Conservation (phyloP, 2,329 filamentous ascomycete species). For the Eutypella sp. region DNA sequence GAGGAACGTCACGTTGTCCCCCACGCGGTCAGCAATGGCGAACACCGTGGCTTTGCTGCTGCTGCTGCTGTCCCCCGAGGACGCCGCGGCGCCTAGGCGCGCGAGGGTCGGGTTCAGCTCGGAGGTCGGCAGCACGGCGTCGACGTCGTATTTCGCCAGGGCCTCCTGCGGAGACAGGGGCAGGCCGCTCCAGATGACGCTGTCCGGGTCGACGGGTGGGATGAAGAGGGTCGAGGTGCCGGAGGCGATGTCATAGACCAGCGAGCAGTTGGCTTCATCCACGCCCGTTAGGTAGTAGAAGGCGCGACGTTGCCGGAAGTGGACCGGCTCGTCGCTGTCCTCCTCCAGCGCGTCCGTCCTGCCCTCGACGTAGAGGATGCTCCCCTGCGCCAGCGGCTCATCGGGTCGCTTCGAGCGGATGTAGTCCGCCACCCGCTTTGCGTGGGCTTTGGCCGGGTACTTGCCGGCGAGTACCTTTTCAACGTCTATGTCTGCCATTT, state of each 20-base stretch:
- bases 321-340: constrained; percentile 79
- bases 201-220: constrained; percentile 79
- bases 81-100: constrained; percentile 37
- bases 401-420: constrained; percentile 64
- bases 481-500: constrained; percentile 35
- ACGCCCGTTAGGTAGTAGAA: constrained; percentile 96
- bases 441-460: constrained; percentile 84
- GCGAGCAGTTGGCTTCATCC: constrained; percentile 69
- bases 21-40: constrained; percentile 74
- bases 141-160: constrained; percentile 71
- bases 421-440: constrained; percentile 73
- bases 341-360: constrained; percentile 77
- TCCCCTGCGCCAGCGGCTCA: constrained; percentile 36
- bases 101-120: constrained; percentile 73
- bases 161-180: constrained; percentile 75
- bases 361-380: constrained; percentile 83
- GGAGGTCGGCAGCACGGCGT: constrained; percentile 66
- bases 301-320: constrained; percentile 83
- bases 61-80: too few species aligned
- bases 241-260: constrained; percentile 73
- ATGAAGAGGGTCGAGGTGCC: constrained; percentile 82
- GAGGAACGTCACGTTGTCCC: constrained; percentile 65
- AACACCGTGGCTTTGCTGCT: constrained; percentile 67
- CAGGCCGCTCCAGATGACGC: constrained; percentile 89
- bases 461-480: constrained; percentile 55